Conservation (phyloP, 192 early-diverging fungal genomes). For the Podila verticillata region DNA sequence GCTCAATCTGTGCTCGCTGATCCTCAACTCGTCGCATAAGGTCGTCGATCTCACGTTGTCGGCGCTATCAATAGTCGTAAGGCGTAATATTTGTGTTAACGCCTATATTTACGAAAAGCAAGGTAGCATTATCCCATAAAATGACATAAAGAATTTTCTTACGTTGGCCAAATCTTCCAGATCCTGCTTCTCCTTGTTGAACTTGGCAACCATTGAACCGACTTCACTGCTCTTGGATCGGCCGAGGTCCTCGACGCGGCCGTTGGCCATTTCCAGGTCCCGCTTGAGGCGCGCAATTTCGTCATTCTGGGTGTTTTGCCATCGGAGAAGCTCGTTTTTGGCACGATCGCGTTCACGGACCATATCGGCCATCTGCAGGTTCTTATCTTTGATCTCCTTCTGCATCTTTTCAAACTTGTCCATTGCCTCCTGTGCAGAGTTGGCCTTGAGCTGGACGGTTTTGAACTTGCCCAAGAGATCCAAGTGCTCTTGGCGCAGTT, state of each 20-base stretch:
- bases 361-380: constrained; percentile 76
- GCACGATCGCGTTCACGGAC: constrained; percentile 92
- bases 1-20: constrained; percentile 84
- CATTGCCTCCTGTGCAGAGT: constrained; percentile 82
- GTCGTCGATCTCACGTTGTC: constrained; percentile 54
- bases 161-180: constrained; percentile 71
- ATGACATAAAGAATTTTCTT: background rate
- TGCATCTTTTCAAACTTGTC: constrained; percentile 83
- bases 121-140: background rate
- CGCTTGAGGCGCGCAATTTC: constrained; percentile 82
- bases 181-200: constrained; percentile 86
- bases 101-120: background rate
- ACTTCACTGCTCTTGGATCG: constrained; percentile 86
- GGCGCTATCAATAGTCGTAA: constrained; percentile 18
- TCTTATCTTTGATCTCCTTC: constrained; percentile 76
- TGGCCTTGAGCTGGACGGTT: constrained; percentile 78
- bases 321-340: constrained; percentile 79
- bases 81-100: background rate
- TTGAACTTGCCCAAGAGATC: constrained; percentile 92
- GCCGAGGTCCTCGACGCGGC: constrained; percentile 79
- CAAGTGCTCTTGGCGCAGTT: constrained; percentile 93
- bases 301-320: constrained; percentile 83
- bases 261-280: constrained; percentile 83
- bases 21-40: constrained; percentile 65
- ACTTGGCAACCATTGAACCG: constrained; percentile 79